Evolutionary conservation across 2,329 filamentous ascomycete genomes (phyloP).

Genomic region (Fusarium sp.): DNA sequence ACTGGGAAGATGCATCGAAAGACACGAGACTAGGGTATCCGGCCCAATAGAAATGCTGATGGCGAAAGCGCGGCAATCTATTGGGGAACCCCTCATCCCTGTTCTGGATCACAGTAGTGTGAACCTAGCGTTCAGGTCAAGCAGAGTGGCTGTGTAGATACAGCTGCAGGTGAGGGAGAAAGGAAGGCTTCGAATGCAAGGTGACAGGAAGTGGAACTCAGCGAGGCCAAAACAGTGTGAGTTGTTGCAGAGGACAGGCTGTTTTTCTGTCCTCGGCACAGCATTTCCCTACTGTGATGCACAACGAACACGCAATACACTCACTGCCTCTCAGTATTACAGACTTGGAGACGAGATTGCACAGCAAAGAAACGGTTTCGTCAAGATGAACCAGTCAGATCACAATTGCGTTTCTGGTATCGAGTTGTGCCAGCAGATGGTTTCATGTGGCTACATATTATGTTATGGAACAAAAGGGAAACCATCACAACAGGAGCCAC

Average conservation of each 20-base stretch:
- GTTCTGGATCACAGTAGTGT: conserved; percentile 5
- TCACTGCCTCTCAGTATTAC: background rate
- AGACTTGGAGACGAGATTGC: conserved; percentile 13
- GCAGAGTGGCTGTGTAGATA: conserved; percentile 34
- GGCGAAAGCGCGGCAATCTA: background rate
- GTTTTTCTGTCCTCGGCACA: background rate
- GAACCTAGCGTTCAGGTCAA: conserved; percentile 27
- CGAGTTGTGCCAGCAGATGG: background rate
- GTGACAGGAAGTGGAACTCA: background rate
- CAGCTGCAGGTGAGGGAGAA: conserved; percentile 26
- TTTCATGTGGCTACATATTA: conserved; percentile 17
- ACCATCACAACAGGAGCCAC: conserved; percentile 11
- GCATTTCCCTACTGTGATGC: background rate
- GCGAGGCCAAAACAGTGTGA: background rate
- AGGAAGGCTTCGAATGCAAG: conserved; percentile 13
- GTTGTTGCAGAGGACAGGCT: background rate
- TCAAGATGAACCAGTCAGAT: conserved; percentile 1
- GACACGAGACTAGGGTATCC: background rate
- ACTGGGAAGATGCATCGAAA: conserved; percentile 1
- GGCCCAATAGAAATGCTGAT: conserved; percentile 1
- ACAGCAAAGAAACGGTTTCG: background rate
- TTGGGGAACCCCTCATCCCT: background rate
- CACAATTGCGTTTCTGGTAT: background rate
- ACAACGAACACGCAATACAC: background rate
- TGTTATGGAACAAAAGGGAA: conserved; percentile 8